These are phyloP conservation scores for Dictyostelium intermedium DNA, from an alignment of 78 protist species.

Conservation along the genomic window DNA sequence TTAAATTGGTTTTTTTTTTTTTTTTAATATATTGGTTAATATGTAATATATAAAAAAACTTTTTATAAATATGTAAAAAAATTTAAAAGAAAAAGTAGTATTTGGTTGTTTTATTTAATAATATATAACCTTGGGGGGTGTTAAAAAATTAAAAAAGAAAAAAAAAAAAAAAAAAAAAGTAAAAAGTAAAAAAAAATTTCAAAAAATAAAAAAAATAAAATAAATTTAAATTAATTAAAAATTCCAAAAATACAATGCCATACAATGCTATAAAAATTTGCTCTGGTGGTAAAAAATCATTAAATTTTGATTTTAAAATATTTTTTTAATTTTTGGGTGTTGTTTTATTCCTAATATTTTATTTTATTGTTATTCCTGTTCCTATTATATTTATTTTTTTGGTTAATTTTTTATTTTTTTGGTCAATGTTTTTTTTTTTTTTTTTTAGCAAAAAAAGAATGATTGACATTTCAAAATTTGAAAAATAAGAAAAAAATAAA, in stretches of 20 bases:
- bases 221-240: neutral
- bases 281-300: neutral
- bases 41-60: neutral
- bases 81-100: neutral
- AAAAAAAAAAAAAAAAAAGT: neutral
- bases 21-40: neutral
- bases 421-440: too few species aligned
- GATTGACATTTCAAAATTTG: too few species aligned
- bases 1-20: neutral
- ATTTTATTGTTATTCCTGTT: too few species aligned
- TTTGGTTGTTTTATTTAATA: neutral
- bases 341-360: too few species aligned
- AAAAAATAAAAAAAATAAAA: neutral
- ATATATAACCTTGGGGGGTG: neutral
- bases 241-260: neutral
- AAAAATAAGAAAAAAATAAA: too few species aligned
- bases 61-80: neutral
- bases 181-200: neutral
- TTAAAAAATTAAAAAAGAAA: neutral
- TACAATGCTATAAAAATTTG: neutral
- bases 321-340: neutral
- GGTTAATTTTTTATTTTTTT: too few species aligned
- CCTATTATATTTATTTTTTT: too few species aligned
- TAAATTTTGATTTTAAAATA: too few species aligned
- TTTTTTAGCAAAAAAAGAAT: too few species aligned